Evolutionary conservation across 2,329 filamentous ascomycete genomes (phyloP), one percentile per base, ranked within the genome.

Genomic region (Alternaria arbusti): DNA sequence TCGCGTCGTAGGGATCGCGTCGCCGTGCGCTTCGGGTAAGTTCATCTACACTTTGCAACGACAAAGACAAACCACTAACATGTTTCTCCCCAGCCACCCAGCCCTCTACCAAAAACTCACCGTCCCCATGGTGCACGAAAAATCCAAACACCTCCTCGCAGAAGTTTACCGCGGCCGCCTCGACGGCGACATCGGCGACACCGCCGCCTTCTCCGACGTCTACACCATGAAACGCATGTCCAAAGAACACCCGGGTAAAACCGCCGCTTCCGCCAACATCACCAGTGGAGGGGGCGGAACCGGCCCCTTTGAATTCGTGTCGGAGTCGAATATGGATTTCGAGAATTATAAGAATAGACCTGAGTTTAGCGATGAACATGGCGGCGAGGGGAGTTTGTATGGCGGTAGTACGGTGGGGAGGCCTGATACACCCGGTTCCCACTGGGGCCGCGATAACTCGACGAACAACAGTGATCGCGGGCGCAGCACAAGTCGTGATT

Each of bases 101-200:
- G 94, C 92, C 5, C 85, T 98, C 15, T 97, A 96, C 83, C 92
- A 91, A 79, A 91, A 92, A 4, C 86, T 98, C 20, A 94, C 95
- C 71, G 97, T 94, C 0, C 95, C 95, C 3, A 97, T 98, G 94
- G 95, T 98, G 4, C 91, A 96, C 73, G 91, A 93, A 57, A 97
- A 92, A 80, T 93, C 93, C 3, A 92, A 96, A 73, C 94, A 96
- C 63, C 86, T 96, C 44, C 86, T 99, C 10, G 90, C 91, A n/a
- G 88, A 91, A 46, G 86, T 99, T 54, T 97, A 97, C 78, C 89
- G 89, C 23, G 95, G 94, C 11, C 90, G 95, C 5, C 82, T 97
- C 23, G 90, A 93, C 60, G 87, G 88, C 25, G 85, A 84, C 3
- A 36, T 76, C 1, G 77, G 75, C 22, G 85, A 85, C n/a, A 83